These are phyloP conservation scores for Rugonectria rugulosa DNA, from an alignment of 2,329 filamentous ascomycete species.

Conservation along the genomic window DNA sequence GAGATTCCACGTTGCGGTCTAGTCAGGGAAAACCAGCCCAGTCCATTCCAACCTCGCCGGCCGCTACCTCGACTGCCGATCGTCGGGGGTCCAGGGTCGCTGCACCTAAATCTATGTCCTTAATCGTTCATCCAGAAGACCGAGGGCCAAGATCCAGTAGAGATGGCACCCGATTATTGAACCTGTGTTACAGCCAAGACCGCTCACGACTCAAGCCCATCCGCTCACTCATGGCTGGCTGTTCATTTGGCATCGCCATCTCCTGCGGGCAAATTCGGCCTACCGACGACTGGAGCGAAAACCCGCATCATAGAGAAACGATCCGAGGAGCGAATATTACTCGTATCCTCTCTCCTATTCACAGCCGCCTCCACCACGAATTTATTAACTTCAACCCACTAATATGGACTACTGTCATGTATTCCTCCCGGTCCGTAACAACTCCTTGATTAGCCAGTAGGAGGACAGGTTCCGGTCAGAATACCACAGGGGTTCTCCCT, in stretches of 20 bases:
- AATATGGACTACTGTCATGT: background rate
- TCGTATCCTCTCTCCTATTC: conserved; percentile 1
- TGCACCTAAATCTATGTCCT: background rate
- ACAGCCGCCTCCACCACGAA: background rate
- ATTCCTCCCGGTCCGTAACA: background rate
- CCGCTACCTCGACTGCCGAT: background rate
- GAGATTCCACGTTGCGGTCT: conserved; percentile 1
- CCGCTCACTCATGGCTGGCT: background rate
- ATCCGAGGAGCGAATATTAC: conserved; percentile 5
- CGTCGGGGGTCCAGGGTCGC: background rate
- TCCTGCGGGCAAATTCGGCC: background rate
- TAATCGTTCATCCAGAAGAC: background rate
- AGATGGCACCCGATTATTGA: no score
- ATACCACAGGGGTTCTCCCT: background rate
- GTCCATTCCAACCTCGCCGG: conserved; percentile 4
- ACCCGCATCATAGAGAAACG: background rate
- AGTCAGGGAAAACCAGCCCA: background rate
- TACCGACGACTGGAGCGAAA: conserved; percentile 1
- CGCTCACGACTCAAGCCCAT: background rate
- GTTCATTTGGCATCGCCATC: background rate
- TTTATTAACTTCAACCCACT: background rate
- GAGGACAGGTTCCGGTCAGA: background rate
- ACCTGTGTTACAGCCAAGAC: no score
- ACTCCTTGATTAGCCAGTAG: background rate
- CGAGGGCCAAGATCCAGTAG: background rate